These are phyloP conservation scores for Malassezia dermatis DNA, from an alignment of 1,284 basidiomycete species.

Conservation along the genomic window DNA sequence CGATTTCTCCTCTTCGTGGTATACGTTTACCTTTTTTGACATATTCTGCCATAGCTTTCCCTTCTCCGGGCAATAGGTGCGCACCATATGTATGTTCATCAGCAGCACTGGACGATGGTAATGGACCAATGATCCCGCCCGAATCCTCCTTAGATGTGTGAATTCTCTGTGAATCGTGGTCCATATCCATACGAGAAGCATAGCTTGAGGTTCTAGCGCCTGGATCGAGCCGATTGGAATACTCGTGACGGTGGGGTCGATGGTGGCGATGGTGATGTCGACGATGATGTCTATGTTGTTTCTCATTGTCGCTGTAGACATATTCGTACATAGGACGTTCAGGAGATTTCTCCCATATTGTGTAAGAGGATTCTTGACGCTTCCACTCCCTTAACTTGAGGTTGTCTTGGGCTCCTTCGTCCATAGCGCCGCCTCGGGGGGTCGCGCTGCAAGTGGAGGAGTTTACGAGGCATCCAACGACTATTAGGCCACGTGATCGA, in stretches of 20 bases:
- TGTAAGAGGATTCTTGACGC: neutral
- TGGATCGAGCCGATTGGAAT: neutral
- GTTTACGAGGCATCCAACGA: neutral
- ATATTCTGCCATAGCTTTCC: constrained; percentile 90
- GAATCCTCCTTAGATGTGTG: neutral
- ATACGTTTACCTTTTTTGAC: constrained; percentile 81
- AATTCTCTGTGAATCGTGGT: too few relatives aligned
- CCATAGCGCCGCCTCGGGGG: neutral
- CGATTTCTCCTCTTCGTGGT: constrained; percentile 95
- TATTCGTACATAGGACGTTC: neutral
- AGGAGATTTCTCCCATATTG: constrained; percentile 5
- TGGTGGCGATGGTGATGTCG: constrained; percentile 2
- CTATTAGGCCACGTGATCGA: neutral
- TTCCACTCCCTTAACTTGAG: neutral
- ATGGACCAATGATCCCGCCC: neutral
- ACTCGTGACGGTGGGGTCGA: neutral
- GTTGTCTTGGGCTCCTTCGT: neutral
- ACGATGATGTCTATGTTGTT: neutral
- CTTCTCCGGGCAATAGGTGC: constrained; percentile 82
- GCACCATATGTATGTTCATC: constrained; percentile 56
- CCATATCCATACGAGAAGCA: neutral
- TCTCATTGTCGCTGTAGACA: neutral
- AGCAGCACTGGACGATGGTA: neutral
- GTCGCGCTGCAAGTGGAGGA: neutral
- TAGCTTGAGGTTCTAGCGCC: neutral